These are phyloP conservation scores for Gossypium davidsonii DNA, from an alignment of 441 rosid genomes.

Conservation along the genomic window DNA sequence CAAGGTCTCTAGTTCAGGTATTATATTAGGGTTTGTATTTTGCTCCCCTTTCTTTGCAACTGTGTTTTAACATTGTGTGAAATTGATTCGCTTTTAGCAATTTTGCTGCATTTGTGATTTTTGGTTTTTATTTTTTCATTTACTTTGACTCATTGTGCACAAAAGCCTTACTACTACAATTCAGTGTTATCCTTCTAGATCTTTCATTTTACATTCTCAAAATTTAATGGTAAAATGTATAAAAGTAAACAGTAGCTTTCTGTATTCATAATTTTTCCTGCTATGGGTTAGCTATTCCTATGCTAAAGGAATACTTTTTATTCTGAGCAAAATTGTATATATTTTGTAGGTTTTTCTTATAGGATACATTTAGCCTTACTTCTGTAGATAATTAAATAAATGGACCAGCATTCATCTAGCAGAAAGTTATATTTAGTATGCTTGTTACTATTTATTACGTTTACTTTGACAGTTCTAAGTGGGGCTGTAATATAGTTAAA, in stretches of 20 bases:
- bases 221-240: background rate
- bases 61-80: background rate
- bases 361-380: background rate
- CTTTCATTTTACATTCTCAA: background rate
- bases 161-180: background rate
- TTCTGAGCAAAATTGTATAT: background rate
- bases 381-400: background rate
- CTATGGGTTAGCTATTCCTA: background rate
- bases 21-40: slow-evolving; percentile 1
- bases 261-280: background rate
- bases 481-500: background rate
- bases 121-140: background rate
- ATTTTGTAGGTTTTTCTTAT: background rate
- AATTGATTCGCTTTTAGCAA: background rate
- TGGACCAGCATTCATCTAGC: background rate
- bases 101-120: background rate
- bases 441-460: background rate
- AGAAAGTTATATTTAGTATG: slow-evolving; percentile 1
- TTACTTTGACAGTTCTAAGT: background rate
- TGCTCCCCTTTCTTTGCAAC: background rate
- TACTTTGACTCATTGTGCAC: background rate
- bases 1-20: slow-evolving; percentile 92
- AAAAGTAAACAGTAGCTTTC: background rate
- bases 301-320: background rate
- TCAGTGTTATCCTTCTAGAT: background rate